Evolutionary conservation across 495 filamentous ascomycete species (phyloP), one percentile per base, ranked within the genome.

Genomic region (Articulospora tetracladia): DNA sequence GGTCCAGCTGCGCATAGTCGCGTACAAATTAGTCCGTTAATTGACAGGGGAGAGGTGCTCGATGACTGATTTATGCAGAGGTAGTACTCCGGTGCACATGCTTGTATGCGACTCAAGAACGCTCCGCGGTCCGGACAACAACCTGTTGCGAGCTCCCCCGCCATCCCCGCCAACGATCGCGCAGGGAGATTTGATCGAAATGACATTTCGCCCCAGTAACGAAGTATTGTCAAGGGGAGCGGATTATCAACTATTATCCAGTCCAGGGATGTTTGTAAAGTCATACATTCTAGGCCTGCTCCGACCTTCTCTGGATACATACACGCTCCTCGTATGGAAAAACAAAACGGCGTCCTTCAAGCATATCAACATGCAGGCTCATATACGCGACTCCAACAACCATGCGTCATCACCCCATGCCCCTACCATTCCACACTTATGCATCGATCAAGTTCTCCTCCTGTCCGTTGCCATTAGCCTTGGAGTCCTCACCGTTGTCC

Each of bases 401-500:
- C 17, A 30, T 30, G 48, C 48, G 13, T 41, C 44, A n/a, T 27
- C 44, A 24, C 51, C 44, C 41, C n/a, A 36, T 25, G 15, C n/a
- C 41, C 53, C 19, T n/a, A 44, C 39, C 15, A 19, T 19, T n/a
- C 8, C 17, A 19, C 54, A 23, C 34, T 64, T 32, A 68, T 58
- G 66, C 80, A 59, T 91, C 88, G 63, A 91, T 87, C 61, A 91
- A 73, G 71, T 87, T 87, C 73, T 79, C 80, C 68, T 85, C 80
- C 47, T 71, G 70, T 62, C 77, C 80, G 15, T 44, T 44, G 44
- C 78, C 79, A 44, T 78, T 67, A 34, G 73, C 62, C 59, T 76
- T 75, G 39, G 78, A 76, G 66, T 84, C 83, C 61, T 75, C 79
- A 30, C 77, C 77, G 70, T 86, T 87, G 69, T 93, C 90, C 63